These are phyloP conservation scores for Stephania yunnanensis DNA, from an alignment of 164 flowering plant species.

Conservation along the genomic window DNA sequence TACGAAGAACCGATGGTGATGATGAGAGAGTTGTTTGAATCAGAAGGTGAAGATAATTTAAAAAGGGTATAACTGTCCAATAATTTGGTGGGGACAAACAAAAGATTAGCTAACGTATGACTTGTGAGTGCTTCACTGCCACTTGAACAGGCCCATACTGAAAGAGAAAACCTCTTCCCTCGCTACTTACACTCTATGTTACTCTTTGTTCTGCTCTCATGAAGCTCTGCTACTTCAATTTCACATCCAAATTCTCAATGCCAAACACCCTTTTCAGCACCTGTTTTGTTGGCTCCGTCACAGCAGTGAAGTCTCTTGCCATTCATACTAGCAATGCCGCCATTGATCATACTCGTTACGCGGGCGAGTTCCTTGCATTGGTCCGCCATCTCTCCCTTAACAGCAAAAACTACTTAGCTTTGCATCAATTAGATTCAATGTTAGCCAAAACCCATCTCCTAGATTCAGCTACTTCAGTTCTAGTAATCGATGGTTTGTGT, in stretches of 20 bases:
- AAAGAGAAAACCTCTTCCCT: no score
- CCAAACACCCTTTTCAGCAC: background rate
- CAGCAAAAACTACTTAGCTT: slow-evolving; percentile 20
- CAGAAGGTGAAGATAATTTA: no score
- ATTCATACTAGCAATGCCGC: background rate
- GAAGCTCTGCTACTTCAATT: background rate
- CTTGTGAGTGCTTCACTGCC: no score
- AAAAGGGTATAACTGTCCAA: no score
- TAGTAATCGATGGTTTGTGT: slow-evolving; percentile 26
- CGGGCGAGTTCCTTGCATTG: slow-evolving; percentile 15
- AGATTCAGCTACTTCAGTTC: slow-evolving; percentile 26
- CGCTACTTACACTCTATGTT: no score
- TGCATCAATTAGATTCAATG: slow-evolving; percentile 22
- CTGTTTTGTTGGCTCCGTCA: background rate
- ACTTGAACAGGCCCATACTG: no score
- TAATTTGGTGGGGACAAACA: no score
- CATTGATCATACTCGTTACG: slow-evolving; percentile 13
- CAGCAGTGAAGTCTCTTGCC: background rate
- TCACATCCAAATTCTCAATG: background rate
- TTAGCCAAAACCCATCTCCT: slow-evolving; percentile 18
- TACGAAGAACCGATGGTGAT: no score
- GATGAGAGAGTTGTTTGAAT: no score
- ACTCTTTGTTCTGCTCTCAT: background rate
- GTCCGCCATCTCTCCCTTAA: slow-evolving; percentile 19
- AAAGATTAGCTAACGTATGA: no score